A percentile compares a stretch with the other conserved stretches of the same genome.
Evolutionary conservation across 2,329 filamentous ascomycete species (phyloP).

Genomic region (Phialophora macrospora): DNA sequence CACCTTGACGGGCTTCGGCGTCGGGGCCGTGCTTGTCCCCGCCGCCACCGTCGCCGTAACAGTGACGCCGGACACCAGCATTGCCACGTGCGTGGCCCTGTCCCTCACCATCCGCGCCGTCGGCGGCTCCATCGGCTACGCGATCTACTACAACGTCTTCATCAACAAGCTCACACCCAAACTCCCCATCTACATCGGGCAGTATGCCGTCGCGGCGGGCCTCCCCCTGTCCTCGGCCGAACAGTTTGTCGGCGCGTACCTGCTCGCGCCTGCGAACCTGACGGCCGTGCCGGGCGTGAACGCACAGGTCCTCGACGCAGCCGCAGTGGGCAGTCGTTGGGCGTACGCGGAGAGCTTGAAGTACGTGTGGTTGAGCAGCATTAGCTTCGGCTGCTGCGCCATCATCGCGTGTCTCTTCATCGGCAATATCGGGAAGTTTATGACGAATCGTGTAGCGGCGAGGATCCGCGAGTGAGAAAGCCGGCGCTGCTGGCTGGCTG

Average conservation of each 20-base stretch:
- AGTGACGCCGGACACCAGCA: conserved; percentile 63
- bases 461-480: conserved; percentile 16
- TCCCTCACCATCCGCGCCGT: conserved; percentile 71
- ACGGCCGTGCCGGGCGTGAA: conserved; percentile 21
- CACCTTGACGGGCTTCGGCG: conserved; percentile 66
- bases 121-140: conserved; percentile 68
- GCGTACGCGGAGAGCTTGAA: conserved; percentile 19
- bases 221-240: conserved; percentile 14
- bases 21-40: conserved; percentile 61
- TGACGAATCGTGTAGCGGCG: conserved; percentile 23
- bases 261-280: conserved; percentile 29
- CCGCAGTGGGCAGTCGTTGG: conserved; percentile 19
- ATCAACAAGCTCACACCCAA: conserved; percentile 52
- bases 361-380: conserved; percentile 24
- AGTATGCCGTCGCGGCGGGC: conserved; percentile 33
- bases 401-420: conserved; percentile 22
- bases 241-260: conserved; percentile 26
- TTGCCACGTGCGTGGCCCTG: conserved; percentile 70
- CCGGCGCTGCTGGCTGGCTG: not conserved
- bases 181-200: conserved; percentile 47
- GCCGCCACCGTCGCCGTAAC: conserved; percentile 34
- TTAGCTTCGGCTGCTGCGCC: conserved; percentile 20
- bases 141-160: conserved; percentile 60
- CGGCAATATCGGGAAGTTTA: conserved; percentile 21
- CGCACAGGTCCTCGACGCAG: conserved; percentile 12